These are phyloP conservation scores for Backusella tuberculispora DNA, from an alignment of 192 early-diverging fungal species.

Conservation along the genomic window DNA sequence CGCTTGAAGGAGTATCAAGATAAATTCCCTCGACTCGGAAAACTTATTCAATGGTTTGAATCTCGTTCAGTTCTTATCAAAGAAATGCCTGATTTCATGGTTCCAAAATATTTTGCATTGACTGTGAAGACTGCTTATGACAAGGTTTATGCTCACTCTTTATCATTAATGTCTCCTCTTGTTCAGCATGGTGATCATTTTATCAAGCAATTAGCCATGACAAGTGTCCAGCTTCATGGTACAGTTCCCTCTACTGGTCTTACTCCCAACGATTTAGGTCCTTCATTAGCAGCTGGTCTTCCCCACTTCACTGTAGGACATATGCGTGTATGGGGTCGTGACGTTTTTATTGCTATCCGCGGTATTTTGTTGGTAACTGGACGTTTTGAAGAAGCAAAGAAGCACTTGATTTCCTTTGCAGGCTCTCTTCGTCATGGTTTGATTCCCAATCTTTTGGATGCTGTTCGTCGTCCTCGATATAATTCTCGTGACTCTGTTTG, in stretches of 20 bases:
- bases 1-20: conserved; percentile 64
- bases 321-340: conserved; percentile 99
- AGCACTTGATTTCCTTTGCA: conserved; percentile 91
- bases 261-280: conserved; percentile 58
- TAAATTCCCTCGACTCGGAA: conserved; percentile 17
- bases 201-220: conserved; percentile 72
- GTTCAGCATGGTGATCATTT: conserved; percentile 66
- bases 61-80: conserved; percentile 75
- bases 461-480: conserved; percentile 83
- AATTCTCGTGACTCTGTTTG: conserved; percentile 96
- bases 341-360: conserved; percentile 91
- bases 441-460: conserved; percentile 95
- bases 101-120: conserved; percentile 94
- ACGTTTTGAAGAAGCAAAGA: conserved; percentile 78
- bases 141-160: conserved; percentile 64
- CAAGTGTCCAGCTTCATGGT: conserved; percentile 85
- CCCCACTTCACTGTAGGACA: conserved; percentile 92
- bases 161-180: conserved; percentile 62
- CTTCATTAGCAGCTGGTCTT: conserved; percentile 90
- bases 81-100: conserved; percentile 77
- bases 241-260: conserved; percentile 83
- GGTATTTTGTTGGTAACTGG: conserved; percentile 87
- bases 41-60: conserved; percentile 75
- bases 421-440: conserved; percentile 91
- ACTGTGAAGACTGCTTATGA: conserved; percentile 78